These are phyloP conservation scores for Saturnispora gosingensis DNA, from an alignment of 805 yeast genomes.

Conservation along the genomic window DNA sequence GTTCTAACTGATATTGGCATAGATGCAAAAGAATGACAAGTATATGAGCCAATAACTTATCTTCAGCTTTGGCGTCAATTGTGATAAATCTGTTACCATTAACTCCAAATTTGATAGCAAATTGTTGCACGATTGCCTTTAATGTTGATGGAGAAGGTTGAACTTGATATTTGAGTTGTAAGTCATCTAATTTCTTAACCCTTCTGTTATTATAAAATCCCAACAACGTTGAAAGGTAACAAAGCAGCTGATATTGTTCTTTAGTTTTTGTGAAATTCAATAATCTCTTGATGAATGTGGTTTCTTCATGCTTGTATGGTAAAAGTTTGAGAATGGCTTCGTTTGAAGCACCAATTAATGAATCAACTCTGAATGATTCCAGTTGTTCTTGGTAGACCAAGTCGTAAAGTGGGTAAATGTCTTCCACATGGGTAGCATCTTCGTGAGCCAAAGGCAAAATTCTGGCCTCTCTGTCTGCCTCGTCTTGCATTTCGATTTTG, in stretches of 20 bases:
- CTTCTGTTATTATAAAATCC: constrained; percentile 76
- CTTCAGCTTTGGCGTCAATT: constrained; percentile 84
- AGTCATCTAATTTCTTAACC: constrained; percentile 44
- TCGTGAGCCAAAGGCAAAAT: constrained; percentile 74
- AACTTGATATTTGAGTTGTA: constrained; percentile 51
- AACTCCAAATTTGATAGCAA: constrained; percentile 39
- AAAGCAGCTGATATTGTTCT: constrained; percentile 58
- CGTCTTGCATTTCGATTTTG: constrained; percentile 48
- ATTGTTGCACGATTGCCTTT: constrained; percentile 63
- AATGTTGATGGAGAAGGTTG: constrained; percentile 73
- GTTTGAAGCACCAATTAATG: constrained; percentile 37
- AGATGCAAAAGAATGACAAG: constrained; percentile 66
- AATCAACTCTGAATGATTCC: constrained; percentile 51
- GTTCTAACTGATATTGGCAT: constrained; percentile 63
- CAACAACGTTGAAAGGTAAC: constrained; percentile 68
- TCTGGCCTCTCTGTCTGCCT: constrained; percentile 53
- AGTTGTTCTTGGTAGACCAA: constrained; percentile 65
- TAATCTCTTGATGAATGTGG: constrained; percentile 3
- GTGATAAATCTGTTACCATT: constrained; percentile 43
- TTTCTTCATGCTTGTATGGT: constrained; percentile 39
- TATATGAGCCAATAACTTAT: constrained; percentile 72
- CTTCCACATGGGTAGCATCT: constrained; percentile 76
- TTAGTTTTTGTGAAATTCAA: constrained; percentile 29
- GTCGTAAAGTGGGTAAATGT: constrained; percentile 64
- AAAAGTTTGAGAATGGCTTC: constrained; percentile 46